Evolutionary conservation across 2,329 filamentous ascomycete species (phyloP), one percentile per base, ranked within the genome.

Genomic region (Cladosporium sp.): DNA sequence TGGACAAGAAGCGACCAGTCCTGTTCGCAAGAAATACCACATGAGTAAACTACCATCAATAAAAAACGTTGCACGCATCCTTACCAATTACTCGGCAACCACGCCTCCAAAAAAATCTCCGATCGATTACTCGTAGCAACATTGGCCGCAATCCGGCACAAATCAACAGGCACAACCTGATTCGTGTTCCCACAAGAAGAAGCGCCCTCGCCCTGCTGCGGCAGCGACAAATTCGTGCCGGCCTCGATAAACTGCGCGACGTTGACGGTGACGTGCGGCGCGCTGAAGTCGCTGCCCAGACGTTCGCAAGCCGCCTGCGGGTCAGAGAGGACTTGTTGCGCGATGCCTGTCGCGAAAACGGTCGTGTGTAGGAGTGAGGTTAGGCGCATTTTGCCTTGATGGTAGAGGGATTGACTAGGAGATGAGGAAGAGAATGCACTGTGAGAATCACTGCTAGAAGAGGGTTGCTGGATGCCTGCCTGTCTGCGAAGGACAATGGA

Each of bases 101-200:
- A 75, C 11, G 70, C 67, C 57, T 75, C 72, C 60, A 73, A 66
- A 7, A 60, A 67, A 51, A 73, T 69, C 8, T 68, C 69, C 13
- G 67, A 71, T 35, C 65, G 61, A 19, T 63, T 58, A 5, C 67
- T 68, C 1, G 71, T 73, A 7, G 66, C 58, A 3, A 72, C 68
- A 41, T 69, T 62, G 39, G 72, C 62, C 3, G 62, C 59, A n/a
- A 73, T 56, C 7, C 71, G 66, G 53, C 71, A 73, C 4, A 71
- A 58, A 51, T 73, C 68, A 5, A 62, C 62, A 9, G 63, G 53
- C 1, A 69, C 62, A 38, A 62, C 45, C 38, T 66, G 62, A 41
- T 50, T 58, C n/a, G 60, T 40, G 7, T 56, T 54, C 15, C 49
- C 55, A 50, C 75, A 78, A 33, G 70, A 67, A 12, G 62, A 57